Base-by-base conservation (phyloP, 352 stramenopile genomes). In the Phytopythium aichiense region DNA sequence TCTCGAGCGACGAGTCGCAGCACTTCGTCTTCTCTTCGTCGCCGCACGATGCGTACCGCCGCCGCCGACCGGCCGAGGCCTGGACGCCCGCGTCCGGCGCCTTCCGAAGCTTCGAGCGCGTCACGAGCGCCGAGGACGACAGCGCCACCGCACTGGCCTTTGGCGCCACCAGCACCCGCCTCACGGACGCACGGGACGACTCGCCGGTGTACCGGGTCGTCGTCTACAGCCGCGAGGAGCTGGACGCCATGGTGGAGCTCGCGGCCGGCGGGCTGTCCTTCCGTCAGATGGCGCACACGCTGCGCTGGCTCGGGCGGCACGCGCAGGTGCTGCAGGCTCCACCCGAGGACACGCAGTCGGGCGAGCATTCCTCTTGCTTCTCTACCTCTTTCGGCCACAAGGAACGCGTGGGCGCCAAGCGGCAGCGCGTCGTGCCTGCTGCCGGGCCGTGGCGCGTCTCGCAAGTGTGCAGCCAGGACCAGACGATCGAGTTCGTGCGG, bases 401-500 rank as follows among this genome's bases (percentile, higher is more conserved):
- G 33, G 33, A 31, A n/a, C 37, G n/a, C 0, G 22, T 16, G 33
- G 48, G 35, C 12, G n/a, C 35, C 20, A 59, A 48, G 53, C 38
- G 33, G 2, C n/a, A 37, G 43, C 31, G 56, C 23, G 7, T 31
- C 28, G 11, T 9, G 20, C 28, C 23, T 30, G 25, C 16, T 7
- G 30, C 11, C 23, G 40, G 38, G 5, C 55, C 28, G n/a, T 54
- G 31, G 42, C 56, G 42, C 7, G 30, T 54, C 16, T 45, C 51
- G 12, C 64, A 67, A 2, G 12, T 68, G 20, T 73, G 69, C 40
- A 68, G 11, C 15, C 56, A 76, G 31, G 65, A 72, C 22, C 71
- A 77, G 33, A 71, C 65, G 6, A 61, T 74, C 28, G 70, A 71
- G 50, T 74, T 76, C 28, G 66, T 81, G 46, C 80, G 75, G 22